Percentiles rank a stretch among this genome's conserved stretches.
phyloP scores from a whole-genome alignment of 129 eudicot genomes.

The Deinandra increscens region DNA sequence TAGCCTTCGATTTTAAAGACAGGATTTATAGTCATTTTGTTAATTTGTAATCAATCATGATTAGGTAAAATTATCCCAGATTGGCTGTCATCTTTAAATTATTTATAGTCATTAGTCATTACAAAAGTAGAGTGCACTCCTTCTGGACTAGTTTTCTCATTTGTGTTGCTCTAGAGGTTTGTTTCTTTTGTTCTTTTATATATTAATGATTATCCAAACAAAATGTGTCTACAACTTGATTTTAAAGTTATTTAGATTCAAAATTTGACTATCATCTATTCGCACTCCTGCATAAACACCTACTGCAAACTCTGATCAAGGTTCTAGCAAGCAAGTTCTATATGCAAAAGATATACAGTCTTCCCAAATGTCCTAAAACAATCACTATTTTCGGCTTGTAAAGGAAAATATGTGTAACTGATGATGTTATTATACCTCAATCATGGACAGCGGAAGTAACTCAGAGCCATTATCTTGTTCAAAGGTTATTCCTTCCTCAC shows the following conservation, averaged over 20 bases:
- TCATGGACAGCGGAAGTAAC: slow-evolving; percentile 54
- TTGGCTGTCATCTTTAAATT: too few species aligned
- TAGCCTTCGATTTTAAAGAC: neutral
- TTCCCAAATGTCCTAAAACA: neutral
- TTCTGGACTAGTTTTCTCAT: neutral
- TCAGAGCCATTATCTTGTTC: slow-evolving; percentile 87
- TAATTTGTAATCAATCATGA: neutral
- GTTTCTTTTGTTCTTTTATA: neutral
- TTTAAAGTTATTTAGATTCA: neutral
- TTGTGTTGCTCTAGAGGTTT: neutral
- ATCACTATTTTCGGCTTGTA: neutral
- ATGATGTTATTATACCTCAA: slow-evolving; percentile 59
- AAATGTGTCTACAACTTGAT: neutral
- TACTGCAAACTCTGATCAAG: neutral
- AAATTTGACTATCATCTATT: neutral
- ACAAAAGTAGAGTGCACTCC: neutral
- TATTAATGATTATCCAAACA: too few species aligned
- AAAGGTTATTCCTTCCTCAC: slow-evolving; percentile 73
- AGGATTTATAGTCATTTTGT: neutral
- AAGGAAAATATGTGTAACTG: neutral
- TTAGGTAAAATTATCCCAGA: neutral
- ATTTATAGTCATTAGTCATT: neutral
- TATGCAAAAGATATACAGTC: too few species aligned
- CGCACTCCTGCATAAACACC: neutral
- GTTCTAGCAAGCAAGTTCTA: too few species aligned